Evolutionary conservation across 306 rosid genomes (phyloP).

Genomic region (Quercus bicolor): DNA sequence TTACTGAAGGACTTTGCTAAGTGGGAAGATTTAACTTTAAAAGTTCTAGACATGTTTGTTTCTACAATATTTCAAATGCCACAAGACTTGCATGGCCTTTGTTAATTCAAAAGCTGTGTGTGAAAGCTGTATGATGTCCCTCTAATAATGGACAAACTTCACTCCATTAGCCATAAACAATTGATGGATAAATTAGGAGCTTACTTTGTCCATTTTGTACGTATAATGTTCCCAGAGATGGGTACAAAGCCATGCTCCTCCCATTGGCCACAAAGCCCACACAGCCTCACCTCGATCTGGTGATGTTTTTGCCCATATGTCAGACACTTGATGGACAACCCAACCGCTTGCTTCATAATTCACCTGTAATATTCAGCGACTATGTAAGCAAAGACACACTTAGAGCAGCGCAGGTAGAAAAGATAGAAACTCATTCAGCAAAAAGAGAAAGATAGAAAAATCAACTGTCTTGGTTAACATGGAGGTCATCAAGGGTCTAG

Average conservation of each 20-base stretch:
- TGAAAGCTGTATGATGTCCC: neutral
- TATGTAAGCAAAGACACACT: neutral
- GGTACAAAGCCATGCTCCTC: conserved; percentile 90
- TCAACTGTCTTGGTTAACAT: neutral
- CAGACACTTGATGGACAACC: conserved; percentile 95
- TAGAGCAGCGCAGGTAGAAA: neutral
- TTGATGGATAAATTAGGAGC: conserved; percentile 19
- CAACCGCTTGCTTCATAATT: conserved; percentile 86
- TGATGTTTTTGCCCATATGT: conserved; percentile 89
- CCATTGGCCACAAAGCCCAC: conserved; percentile 98
- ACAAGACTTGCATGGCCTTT: neutral
- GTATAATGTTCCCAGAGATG: conserved; percentile 96
- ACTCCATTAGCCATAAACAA: neutral
- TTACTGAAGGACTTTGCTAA: neutral
- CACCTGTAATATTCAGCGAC: conserved; percentile 46
- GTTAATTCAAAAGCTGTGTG: neutral
- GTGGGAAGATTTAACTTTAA: neutral
- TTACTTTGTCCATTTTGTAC: conserved; percentile 84
- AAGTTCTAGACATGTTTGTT: neutral
- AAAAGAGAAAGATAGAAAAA: neutral
- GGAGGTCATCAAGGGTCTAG: neutral
- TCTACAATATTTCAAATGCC: neutral
- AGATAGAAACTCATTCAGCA: neutral
- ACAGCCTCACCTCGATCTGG: conserved; percentile 88
- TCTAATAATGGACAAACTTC: neutral